These are phyloP conservation scores for Candida tunisiensis DNA, from an alignment of 1,139 yeast species.

Conservation along the genomic window DNA sequence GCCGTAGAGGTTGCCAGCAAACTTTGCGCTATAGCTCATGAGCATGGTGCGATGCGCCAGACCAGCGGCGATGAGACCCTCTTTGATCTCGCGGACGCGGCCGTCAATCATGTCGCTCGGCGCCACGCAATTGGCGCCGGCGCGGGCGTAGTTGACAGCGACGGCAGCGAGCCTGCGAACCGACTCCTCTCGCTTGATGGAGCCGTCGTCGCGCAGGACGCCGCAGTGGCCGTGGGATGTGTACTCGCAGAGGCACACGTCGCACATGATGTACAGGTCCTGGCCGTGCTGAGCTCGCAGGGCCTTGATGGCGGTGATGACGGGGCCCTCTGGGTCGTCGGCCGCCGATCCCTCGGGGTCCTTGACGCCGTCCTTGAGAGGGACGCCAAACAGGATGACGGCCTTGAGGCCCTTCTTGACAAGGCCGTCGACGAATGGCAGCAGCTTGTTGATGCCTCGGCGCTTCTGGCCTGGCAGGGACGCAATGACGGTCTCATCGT, in stretches of 20 bases:
- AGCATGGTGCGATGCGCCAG: slow-evolving; percentile 79
- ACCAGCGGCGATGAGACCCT: slow-evolving; percentile 67
- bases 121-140: slow-evolving; percentile 93
- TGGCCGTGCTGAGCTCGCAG: slow-evolving; percentile 48
- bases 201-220: slow-evolving; percentile 57
- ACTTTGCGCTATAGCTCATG: slow-evolving; percentile 91
- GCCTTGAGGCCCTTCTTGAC: slow-evolving; percentile 71
- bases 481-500: slow-evolving; percentile 58
- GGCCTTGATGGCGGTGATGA: slow-evolving; percentile 56
- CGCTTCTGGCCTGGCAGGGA: slow-evolving; percentile 81
- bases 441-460: slow-evolving; percentile 65
- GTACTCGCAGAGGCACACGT: slow-evolving; percentile 93
- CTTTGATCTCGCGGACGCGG: slow-evolving; percentile 73
- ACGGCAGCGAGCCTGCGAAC: slow-evolving; percentile 84
- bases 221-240: slow-evolving; percentile 98
- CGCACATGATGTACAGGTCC: slow-evolving; percentile 73
- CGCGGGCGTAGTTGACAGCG: slow-evolving; percentile 87
- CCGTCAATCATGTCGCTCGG: slow-evolving; percentile 99
- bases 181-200: slow-evolving; percentile 57
- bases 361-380: slow-evolving; percentile 54
- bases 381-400: slow-evolving; percentile 87
- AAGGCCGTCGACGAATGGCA: slow-evolving; percentile 52
- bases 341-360: slow-evolving; percentile 81
- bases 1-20: slow-evolving; percentile 81
- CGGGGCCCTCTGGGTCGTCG: slow-evolving; percentile 95